Base-by-base conservation (phyloP, 805 yeast genomes). In the Hanseniaspora lachancei region DNA sequence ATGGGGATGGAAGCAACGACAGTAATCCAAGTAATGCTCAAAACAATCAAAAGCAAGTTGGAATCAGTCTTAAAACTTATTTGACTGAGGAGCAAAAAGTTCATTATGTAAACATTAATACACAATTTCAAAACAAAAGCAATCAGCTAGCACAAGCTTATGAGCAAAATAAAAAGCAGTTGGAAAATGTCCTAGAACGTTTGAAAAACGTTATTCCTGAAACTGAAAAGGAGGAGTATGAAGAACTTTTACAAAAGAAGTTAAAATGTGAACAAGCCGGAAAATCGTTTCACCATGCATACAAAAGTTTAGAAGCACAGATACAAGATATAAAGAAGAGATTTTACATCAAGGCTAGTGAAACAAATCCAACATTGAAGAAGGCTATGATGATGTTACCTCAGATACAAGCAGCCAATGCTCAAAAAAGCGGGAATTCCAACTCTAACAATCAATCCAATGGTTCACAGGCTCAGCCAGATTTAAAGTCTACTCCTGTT, bases 291-390 rank as follows among this genome's bases (percentile, higher is more conserved):
- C 61, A 35, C 58, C 58, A 21, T 12, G 69, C 66, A 36, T 66
- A 61, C 44, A 62, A 59, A 40, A 63, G 59, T 9, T 56, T 68
- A 35, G 65, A 62, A 38, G 63, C 61, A 41, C 65, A 65, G 47
- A 64, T 63, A 34, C 63, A 64, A 53, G 65, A 64, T 44, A 64
- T 62, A 15, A 66, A 66, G 47, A 66, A 61, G 51, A 62, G 60
- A 43, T 68, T 68, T 52, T 68, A 65, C 56, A 62, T 68, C 13
- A 70, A 68, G 49, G 67, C 69, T 57, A 69, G 70, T 7, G 64
- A 66, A 46, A 59, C 62, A 16, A 68, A 68, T 55, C 66, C 68
- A 21, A 65, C 62, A 16, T 54, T 68, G 47, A 68, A 67, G 46
- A 59, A 62, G 48, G 60, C 65, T 10, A 57, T 68, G 40, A 66